Conservation (phyloP, 2,329 filamentous ascomycete genomes). For the Alternaria angustiovoidea region DNA sequence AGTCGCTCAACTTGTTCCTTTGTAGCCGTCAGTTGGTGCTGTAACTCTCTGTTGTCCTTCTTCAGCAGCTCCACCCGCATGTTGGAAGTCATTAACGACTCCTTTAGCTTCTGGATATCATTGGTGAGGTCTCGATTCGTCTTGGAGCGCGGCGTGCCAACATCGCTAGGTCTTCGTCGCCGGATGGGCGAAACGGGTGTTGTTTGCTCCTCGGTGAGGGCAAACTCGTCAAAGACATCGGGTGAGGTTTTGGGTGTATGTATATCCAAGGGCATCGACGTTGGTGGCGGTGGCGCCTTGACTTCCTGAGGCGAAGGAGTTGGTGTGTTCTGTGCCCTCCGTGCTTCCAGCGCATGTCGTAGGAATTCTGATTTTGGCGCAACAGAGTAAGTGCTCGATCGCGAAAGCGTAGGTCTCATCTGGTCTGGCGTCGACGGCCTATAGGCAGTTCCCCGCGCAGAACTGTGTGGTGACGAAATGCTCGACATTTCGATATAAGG, state of each 20-base stretch:
- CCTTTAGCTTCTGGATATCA: constrained; percentile 38
- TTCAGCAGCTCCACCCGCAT: constrained; percentile 43
- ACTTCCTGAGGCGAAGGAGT: constrained; percentile 19
- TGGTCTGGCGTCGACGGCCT: constrained; percentile 30
- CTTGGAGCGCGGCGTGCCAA: constrained; percentile 31
- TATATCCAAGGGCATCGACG: constrained; percentile 11
- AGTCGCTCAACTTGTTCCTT: constrained; percentile 38
- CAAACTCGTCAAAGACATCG: constrained; percentile 33
- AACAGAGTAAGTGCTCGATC: constrained; percentile 27
- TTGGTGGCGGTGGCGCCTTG: constrained; percentile 11
- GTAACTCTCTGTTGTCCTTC: constrained; percentile 42
- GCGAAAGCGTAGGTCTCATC: constrained; percentile 16
- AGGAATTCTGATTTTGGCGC: constrained; percentile 47
- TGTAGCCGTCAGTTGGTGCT: constrained; percentile 35
- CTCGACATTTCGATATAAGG: constrained; percentile 33
- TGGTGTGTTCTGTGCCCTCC: constrained; percentile 35
- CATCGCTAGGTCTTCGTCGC: constrained; percentile 38
- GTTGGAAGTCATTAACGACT: constrained; percentile 40
- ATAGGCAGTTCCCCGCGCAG: constrained; percentile 22
- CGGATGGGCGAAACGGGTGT: constrained; percentile 39
- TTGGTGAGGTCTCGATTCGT: constrained; percentile 41
- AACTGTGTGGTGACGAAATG: constrained; percentile 27
- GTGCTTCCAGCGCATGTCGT: constrained; percentile 43
- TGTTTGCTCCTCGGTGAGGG: constrained; percentile 44
- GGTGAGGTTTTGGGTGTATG: constrained; percentile 21